A percentile compares a stretch with the other conserved stretches of the same genome.
These are phyloP conservation scores for Leccinum obscurum DNA, from an alignment of 768 basidiomycete species.

Conservation along the genomic window DNA sequence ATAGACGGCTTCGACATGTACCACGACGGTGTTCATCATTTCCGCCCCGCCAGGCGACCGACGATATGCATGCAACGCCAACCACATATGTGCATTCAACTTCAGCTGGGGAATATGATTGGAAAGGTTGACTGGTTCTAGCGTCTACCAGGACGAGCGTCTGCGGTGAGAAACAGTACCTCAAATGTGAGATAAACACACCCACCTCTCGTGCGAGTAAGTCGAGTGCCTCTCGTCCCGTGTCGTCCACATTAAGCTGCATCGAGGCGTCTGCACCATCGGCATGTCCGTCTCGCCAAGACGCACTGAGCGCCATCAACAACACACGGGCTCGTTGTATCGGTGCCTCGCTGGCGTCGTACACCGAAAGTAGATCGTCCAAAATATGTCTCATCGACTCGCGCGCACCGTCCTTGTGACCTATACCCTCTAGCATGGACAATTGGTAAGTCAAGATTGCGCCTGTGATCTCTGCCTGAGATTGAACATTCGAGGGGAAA, in stretches of 20 bases:
- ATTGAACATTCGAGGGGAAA: constrained; percentile 14
- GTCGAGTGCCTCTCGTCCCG: constrained; percentile 42
- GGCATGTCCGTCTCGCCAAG: constrained; percentile 26
- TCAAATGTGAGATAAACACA: constrained; percentile 3
- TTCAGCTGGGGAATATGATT: constrained; percentile 47
- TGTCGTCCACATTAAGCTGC: constrained; percentile 31
- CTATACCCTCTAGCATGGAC: constrained; percentile 49
- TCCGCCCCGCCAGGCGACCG: constrained; percentile 38
- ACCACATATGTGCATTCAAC: constrained; percentile 61
- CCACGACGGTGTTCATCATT: constrained; percentile 45
- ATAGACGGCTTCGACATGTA: constrained; percentile 57
- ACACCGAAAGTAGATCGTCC: constrained; percentile 49
- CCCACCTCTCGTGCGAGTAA: constrained; percentile 47
- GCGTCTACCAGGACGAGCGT: constrained; percentile 22
- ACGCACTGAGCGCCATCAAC: constrained; percentile 52
- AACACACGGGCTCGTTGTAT: constrained; percentile 59
- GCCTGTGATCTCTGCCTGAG: constrained; percentile 41
- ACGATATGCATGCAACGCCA: constrained; percentile 70
- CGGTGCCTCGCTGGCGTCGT: constrained; percentile 48
- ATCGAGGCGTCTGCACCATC: constrained; percentile 25
- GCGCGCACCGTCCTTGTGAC: constrained; percentile 58
- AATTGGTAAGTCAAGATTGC: constrained; percentile 64
- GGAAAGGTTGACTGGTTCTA: constrained; percentile 32
- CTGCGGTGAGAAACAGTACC: background rate
- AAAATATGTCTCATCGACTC: constrained; percentile 44